phyloP scores from a whole-genome alignment of 371 early-diverging fungal species.

The Lichtheimia hyalospora region DNA sequence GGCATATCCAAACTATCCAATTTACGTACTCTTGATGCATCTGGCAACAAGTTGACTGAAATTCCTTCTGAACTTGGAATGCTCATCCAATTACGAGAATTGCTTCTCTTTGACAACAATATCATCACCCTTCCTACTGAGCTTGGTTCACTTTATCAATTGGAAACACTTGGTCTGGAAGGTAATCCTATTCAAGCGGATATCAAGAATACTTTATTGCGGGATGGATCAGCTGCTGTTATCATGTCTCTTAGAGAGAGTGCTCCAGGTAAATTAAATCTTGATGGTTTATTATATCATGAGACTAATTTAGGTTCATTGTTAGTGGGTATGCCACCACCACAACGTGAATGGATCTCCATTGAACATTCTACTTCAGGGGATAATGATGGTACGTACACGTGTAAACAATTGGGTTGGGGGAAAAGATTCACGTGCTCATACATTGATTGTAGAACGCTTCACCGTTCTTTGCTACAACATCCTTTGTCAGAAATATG shows the following conservation, averaged over 20 bases:
- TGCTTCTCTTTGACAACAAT: conserved; percentile 93
- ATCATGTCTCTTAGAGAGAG: conserved; percentile 92
- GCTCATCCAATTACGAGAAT: conserved; percentile 79
- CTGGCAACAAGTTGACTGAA: conserved; percentile 88
- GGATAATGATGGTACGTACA: conserved; percentile 5
- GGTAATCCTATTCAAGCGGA: conserved; percentile 96
- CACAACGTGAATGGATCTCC: conserved; percentile 90
- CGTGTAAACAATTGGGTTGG: no score
- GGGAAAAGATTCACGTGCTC: no score
- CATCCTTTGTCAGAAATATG: conserved; percentile 92
- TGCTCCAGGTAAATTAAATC: conserved; percentile 64
- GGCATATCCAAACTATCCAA: conserved; percentile 68
- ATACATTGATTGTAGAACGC: conserved; percentile 42
- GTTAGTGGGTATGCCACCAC: conserved; percentile 77
- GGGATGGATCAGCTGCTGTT: conserved; percentile 86
- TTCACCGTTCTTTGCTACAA: conserved; percentile 96
- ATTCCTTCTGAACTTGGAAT: conserved; percentile 95
- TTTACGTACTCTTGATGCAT: conserved; percentile 79
- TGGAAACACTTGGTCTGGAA: conserved; percentile 93
- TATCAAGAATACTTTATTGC: conserved; percentile 76
- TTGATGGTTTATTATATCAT: neutral
- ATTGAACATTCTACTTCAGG: conserved; percentile 51
- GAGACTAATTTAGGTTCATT: conserved; percentile 3
- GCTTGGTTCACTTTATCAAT: conserved; percentile 89
- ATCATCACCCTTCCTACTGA: conserved; percentile 88